Evolutionary conservation across 352 stramenopile species (phyloP).

Genomic region (Phytophthora pluvialis): DNA sequence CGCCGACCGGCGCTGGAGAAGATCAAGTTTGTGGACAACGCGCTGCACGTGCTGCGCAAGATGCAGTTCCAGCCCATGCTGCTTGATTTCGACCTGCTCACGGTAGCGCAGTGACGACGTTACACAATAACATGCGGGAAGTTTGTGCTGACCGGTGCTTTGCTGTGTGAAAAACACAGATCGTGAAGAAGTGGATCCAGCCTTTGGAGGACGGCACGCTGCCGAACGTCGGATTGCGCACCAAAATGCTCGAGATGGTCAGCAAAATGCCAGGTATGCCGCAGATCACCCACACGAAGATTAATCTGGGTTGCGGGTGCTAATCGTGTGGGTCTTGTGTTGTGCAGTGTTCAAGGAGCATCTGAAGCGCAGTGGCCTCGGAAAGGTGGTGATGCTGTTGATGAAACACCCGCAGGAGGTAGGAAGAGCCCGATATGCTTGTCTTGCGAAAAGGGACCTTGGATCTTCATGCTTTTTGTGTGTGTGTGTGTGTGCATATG

Average conservation of each 20-base stretch:
- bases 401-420: constrained; percentile 91
- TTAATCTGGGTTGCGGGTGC: neutral
- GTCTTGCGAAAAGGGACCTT: neutral
- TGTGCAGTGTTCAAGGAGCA: constrained; percentile 88
- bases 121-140: too few relatives aligned
- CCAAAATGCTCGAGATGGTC: constrained; percentile 88
- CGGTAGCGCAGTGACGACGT: constrained; percentile 36
- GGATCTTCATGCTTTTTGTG: constrained; percentile 5
- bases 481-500: neutral
- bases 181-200: constrained; percentile 92
- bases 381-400: constrained; percentile 88
- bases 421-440: neutral
- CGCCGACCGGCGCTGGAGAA: constrained; percentile 76
- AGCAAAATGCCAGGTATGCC: constrained; percentile 69
- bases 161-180: constrained; percentile 41
- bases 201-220: constrained; percentile 78
- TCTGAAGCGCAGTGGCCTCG: constrained; percentile 88
- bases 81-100: constrained; percentile 87
- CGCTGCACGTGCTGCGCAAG: constrained; percentile 78
- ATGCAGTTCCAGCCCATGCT: constrained; percentile 88
- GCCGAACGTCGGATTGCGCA: constrained; percentile 85
- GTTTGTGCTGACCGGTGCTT: neutral
- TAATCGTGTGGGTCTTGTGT: neutral
- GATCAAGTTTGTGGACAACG: constrained; percentile 85
- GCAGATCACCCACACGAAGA: neutral